phyloP scores from a whole-genome alignment of 192 early-diverging fungal species.

The Coemansia reversa region DNA sequence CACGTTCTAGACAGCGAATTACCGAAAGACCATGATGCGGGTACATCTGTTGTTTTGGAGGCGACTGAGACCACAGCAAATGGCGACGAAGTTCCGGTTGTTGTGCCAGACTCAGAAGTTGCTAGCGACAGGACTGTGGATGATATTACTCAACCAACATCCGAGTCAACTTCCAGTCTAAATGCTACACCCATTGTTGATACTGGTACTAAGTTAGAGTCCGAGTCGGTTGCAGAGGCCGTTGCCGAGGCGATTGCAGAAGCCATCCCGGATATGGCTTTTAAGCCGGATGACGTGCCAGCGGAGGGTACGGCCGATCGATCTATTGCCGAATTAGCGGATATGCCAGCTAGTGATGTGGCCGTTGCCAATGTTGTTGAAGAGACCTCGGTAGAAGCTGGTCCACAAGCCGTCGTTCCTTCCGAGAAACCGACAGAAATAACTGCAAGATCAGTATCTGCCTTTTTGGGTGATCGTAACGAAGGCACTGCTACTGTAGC shows the following conservation, averaged over 20 bases:
- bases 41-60: background rate
- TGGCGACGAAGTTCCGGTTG: slow-evolving; percentile 6
- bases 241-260: slow-evolving; percentile 13
- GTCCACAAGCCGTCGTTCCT: background rate
- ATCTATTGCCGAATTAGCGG: background rate
- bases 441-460: background rate
- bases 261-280: background rate
- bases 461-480: background rate
- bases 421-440: slow-evolving; percentile 3
- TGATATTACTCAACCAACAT: background rate
- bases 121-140: background rate
- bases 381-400: background rate
- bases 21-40: background rate
- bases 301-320: background rate
- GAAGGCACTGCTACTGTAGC: background rate
- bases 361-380: slow-evolving; percentile 1
- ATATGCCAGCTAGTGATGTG: background rate
- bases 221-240: slow-evolving; percentile 6
- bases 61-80: background rate
- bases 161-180: background rate
- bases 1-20: background rate
- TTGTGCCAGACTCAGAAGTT: slow-evolving; percentile 4
- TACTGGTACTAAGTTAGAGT: background rate
- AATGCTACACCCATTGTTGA: background rate
- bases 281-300: background rate